Percentiles rank a stretch among this genome's conserved stretches.
Conservation (phyloP, 2,329 filamentous ascomycete species). For the Colletotrichum tanaceti region DNA sequence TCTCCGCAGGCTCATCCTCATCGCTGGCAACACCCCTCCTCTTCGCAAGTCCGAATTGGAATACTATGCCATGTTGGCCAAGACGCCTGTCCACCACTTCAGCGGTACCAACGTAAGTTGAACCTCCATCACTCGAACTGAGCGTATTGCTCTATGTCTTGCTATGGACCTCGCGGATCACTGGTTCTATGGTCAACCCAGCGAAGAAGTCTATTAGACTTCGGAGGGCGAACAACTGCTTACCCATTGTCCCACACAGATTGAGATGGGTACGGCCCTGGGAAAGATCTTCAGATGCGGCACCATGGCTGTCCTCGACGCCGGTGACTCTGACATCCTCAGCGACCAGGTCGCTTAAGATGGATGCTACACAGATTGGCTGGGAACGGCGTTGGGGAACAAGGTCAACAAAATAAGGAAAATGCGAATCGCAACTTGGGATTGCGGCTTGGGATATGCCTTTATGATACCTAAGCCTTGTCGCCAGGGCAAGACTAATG, state of each 20-base stretch:
- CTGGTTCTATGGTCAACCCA: slow-evolving; percentile 70
- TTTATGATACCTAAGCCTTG: slow-evolving; percentile 35
- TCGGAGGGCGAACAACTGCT: slow-evolving; percentile 84
- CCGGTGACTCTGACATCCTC: slow-evolving; percentile 98
- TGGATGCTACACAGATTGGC: slow-evolving; percentile 30
- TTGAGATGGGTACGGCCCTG: slow-evolving; percentile 97
- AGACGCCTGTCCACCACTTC: slow-evolving; percentile 98
- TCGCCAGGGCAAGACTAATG: slow-evolving; percentile 27
- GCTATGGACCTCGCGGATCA: slow-evolving; percentile 40
- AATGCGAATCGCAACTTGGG: slow-evolving; percentile 29
- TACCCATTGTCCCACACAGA: slow-evolving; percentile 71
- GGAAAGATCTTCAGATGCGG: slow-evolving; percentile 99
- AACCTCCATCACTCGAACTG: slow-evolving; percentile 14
- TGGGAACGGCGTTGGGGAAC: slow-evolving; percentile 58
- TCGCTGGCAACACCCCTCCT: slow-evolving; percentile 92
- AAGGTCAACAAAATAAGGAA: slow-evolving; percentile 35
- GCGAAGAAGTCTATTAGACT: slow-evolving; percentile 90
- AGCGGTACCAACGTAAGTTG: slow-evolving; percentile 96
- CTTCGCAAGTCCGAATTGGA: slow-evolving; percentile 98
- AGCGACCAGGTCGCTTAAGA: slow-evolving; percentile 77
- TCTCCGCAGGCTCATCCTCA: slow-evolving; percentile 89
- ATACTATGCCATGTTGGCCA: slow-evolving; percentile 93
- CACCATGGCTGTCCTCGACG: slow-evolving; percentile 96
- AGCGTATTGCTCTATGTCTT: slow-evolving; percentile 43
- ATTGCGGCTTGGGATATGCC: slow-evolving; percentile 32